Percentiles rank a stretch among this genome's conserved stretches.
These are phyloP conservation scores for Oryza brachyantha DNA, from an alignment of 176 grass and related monocot genomes.

Conservation along the genomic window DNA sequence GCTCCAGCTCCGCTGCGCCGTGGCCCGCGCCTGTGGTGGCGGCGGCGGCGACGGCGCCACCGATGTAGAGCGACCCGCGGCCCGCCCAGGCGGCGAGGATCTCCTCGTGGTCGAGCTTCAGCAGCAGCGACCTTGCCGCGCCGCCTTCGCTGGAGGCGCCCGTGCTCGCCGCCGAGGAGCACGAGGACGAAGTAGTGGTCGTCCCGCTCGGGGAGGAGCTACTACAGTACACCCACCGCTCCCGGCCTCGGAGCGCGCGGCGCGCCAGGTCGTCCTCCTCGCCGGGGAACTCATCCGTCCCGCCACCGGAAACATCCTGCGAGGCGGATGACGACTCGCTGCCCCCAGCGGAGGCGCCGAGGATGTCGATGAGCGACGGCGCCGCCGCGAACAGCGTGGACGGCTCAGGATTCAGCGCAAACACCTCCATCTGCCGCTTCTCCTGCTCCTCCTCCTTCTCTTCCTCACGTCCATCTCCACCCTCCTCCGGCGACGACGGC, in stretches of 20 bases:
- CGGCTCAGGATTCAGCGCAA: conserved; percentile 53
- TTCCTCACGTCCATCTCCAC: neutral
- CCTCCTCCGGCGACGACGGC: neutral
- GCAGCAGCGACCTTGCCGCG: conserved; percentile 27
- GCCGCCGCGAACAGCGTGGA: conserved; percentile 48
- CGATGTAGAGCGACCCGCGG: conserved; percentile 79
- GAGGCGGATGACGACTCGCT: conserved; percentile 37
- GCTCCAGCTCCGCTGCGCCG: conserved; percentile 40
- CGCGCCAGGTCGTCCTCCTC: conserved; percentile 61
- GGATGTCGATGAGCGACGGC: conserved; percentile 74
- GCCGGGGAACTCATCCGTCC: neutral
- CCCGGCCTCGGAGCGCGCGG: conserved; percentile 66
- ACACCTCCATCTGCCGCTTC: conserved; percentile 43
- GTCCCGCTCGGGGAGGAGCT: conserved; percentile 49
- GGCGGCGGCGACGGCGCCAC: conserved; percentile 18
- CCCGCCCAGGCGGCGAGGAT: conserved; percentile 78
- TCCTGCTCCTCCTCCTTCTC: conserved; percentile 3
- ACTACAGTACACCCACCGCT: conserved; percentile 83
- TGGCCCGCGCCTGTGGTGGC: conserved; percentile 1
- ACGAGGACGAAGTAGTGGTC: conserved; percentile 45
- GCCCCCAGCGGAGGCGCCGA: conserved; percentile 31
- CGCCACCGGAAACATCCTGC: conserved; percentile 7
- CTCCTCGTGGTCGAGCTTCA: conserved; percentile 88
- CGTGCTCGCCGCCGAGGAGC: conserved; percentile 46
- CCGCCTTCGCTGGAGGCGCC: conserved; percentile 31